Percentiles rank a stretch among this genome's conserved stretches.
phyloP scores from a whole-genome alignment of 345 rosid genomes.

The Cardamine resedifolia region DNA sequence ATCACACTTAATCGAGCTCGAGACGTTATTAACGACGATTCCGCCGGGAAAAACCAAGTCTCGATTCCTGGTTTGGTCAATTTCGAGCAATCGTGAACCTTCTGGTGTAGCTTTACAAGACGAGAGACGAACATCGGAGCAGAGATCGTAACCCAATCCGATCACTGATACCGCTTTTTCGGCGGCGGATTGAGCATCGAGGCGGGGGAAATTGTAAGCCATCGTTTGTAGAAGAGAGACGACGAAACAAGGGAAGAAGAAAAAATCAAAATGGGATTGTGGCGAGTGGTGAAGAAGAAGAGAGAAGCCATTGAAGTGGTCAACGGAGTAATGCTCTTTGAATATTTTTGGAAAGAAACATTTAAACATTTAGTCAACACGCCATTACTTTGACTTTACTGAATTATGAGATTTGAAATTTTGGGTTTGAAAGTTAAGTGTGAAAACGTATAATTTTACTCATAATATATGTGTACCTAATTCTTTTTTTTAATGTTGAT shows the following conservation, averaged over 20 bases:
- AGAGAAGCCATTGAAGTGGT: constrained; percentile 32
- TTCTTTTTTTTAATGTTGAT: not conserved
- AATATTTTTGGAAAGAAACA: not conserved
- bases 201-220: constrained; percentile 27
- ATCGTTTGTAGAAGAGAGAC: not conserved
- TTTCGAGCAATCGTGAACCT: constrained; percentile 58
- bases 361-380: constrained; percentile 27
- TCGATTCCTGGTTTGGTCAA: constrained; percentile 44
- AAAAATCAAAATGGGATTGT: constrained; percentile 16
- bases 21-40: constrained; percentile 59
- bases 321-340: constrained; percentile 17
- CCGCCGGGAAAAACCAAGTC: constrained; percentile 80
- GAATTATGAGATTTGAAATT: not conserved
- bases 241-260: not conserved
- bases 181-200: constrained; percentile 73
- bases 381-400: constrained; percentile 31
- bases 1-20: constrained; percentile 76
- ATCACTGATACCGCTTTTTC: constrained; percentile 84
- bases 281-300: constrained; percentile 14
- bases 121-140: constrained; percentile 56
- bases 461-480: not conserved
- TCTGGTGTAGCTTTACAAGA: constrained; percentile 54
- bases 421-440: not conserved
- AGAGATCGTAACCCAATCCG: constrained; percentile 80
- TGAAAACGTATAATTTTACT: constrained; percentile 7